Evolutionary conservation across 805 yeast genomes (phyloP), one percentile per base, ranked within the genome.

Genomic region (Saturnispora ahearnii): DNA sequence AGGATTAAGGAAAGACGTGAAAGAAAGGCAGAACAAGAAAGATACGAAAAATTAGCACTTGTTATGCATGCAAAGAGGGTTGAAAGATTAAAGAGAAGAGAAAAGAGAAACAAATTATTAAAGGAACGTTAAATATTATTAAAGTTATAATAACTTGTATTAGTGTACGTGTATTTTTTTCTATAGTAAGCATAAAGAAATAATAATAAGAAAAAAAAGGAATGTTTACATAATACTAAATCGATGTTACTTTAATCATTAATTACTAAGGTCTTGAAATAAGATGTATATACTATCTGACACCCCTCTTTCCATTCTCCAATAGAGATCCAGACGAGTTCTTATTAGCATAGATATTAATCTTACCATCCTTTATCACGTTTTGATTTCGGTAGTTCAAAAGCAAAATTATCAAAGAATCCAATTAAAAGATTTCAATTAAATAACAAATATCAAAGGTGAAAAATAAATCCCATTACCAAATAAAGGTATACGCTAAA

Each of bases 41-140:
- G 99, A 59, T 87, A 82, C 62, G 95, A 85, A 61, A 73, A 73
- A 62, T 64, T 91, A 63, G 93, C 96, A 11, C 76, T 78, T 50
- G 87, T 84, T 68, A 87, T 91, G 96, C 91, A 88, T 63, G 84
- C 84, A 41, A 90, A 89, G 81, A 85, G 81, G 72, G 86, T 89
- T 38, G 98, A 89, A 56, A 79, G 99, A 68, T 65, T 91, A 70
- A 82, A 85, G 70, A 82, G 84, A 72, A 82, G 84, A 63, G 99
- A 91, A 64, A 91, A 91, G 84, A 82, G 98, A 70, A 91, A 90
- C 72, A 91, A 91, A 71, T 72, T 89, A 61, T 80, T 90, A 64
- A 88, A 83, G 65, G 98, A 90, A 63, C 96, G 97, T 56, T 64
- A 54, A 32, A 2, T n/a, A 3, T 5, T 42, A 6, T 12, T 21